Evolutionary conservation across 2,329 filamentous ascomycete species (phyloP).

Genomic region (Penicillium sp.): DNA sequence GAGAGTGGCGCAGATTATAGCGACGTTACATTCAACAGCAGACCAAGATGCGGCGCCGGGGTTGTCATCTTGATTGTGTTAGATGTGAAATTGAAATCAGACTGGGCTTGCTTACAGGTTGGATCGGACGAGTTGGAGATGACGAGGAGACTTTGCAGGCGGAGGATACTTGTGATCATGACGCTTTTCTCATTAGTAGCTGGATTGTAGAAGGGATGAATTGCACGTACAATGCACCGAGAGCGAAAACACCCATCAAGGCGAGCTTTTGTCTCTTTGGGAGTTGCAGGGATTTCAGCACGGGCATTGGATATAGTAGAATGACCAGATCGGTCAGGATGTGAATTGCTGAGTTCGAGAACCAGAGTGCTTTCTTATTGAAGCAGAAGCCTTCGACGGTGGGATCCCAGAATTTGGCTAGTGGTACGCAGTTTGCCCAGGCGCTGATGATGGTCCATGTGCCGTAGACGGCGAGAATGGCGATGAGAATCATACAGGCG

Average conservation of each 20-base stretch:
- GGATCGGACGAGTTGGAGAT: constrained; percentile 27
- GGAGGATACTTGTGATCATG: constrained; percentile 38
- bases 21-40: constrained; percentile 39
- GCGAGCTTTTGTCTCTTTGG: constrained; percentile 37
- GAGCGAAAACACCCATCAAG: constrained; percentile 39
- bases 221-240: constrained; percentile 43
- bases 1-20: constrained; percentile 40
- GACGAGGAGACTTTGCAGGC: constrained; percentile 25
- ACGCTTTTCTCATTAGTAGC: constrained; percentile 27
- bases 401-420: constrained; percentile 29
- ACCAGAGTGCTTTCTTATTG: constrained; percentile 40
- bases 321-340: constrained; percentile 42
- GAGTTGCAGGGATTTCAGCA: constrained; percentile 38
- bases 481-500: constrained; percentile 32
- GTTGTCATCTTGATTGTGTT: constrained; percentile 30
- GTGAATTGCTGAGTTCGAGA: constrained; percentile 40
- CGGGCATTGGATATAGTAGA: constrained; percentile 39
- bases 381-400: constrained; percentile 31
- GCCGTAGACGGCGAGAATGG: constrained; percentile 29
- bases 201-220: too few species aligned
- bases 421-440: constrained; percentile 29
- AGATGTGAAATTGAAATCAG: too few species aligned
- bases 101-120: constrained; percentile 24
- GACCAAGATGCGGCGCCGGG: constrained; percentile 42
- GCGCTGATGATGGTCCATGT: constrained; percentile 30